Percentiles rank a stretch among this genome's conserved stretches.
Conservation (phyloP, 306 rosid genomes). For the Quercus mongolica region DNA sequence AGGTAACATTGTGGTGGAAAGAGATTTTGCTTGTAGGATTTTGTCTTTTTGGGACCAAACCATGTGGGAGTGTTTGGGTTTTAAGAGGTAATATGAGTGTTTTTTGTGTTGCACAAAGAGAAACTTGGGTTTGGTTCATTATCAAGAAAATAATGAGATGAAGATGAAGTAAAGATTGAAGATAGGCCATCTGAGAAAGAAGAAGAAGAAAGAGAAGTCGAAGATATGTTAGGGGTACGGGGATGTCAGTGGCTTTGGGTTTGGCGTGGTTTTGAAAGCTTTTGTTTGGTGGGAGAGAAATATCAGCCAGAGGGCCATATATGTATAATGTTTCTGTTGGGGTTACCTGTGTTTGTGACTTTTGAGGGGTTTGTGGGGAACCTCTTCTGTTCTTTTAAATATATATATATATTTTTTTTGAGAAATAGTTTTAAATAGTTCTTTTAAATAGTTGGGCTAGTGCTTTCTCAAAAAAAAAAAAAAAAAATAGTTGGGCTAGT, state of each 20-base stretch:
- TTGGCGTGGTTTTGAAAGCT: not conserved
- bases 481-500: not conserved
- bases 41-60: not conserved
- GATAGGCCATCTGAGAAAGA: conserved; percentile 11
- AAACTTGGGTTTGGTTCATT: conserved; percentile 20
- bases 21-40: conserved; percentile 41
- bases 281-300: not conserved
- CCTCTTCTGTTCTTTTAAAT: not conserved
- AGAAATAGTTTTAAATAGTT: not conserved
- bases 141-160: conserved; percentile 5
- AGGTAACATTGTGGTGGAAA: conserved; percentile 72
- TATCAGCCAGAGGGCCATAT: not conserved
- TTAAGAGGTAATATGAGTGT: conserved; percentile 48
- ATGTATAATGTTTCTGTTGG: no score
- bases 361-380: not conserved
- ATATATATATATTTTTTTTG: no score
- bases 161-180: conserved; percentile 13
- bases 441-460: not conserved
- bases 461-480: no score
- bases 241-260: no score
- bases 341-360: not conserved
- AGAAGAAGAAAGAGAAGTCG: not conserved
- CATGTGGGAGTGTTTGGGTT: conserved; percentile 40
- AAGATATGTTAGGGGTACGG: not conserved
- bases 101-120: conserved; percentile 3